Base-by-base conservation (phyloP, 2,329 filamentous ascomycete genomes). In the Lachnellula arida region DNA sequence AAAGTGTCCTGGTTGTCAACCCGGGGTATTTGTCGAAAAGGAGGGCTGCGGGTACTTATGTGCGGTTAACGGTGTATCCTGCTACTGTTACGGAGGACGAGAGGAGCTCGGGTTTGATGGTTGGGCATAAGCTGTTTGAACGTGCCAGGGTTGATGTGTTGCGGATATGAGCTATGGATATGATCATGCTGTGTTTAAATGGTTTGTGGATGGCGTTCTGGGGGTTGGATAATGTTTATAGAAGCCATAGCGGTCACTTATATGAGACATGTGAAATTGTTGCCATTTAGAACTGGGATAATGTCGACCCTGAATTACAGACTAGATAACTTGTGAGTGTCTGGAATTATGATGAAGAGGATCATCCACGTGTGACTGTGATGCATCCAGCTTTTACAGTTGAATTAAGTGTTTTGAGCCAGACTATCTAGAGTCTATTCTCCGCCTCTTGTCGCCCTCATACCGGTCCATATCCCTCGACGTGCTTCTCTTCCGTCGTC, bases 1-100 rank as follows among this genome's bases (percentile, higher is more conserved):
- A 97, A 67, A 90, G 87, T 63, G 91, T 97, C 0, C 74, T 97
- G 6, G 85, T 91, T 12, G 87, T 99, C 67, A 99, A 99, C 70
- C 93, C 94, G 0, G 93, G 94, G 5, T 86, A 84, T 49, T 75
- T 96, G 35, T 94, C 91, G 15, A 97, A 96, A 74, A 84, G 89
- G 55, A 86, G 85, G 57, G 91, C 87, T 1, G 81, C 92, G 0
- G 94, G 94, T 5, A 96, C 91, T 0, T 97, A 88, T 71, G 89
- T 91, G 1, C 85, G 87, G 50, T 81, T 99, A 78, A 83, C 83
- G 19, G 74, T 97, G 6, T 81, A 89, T 60, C 85, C 89, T 2
- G 82, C 86, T 14, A 72, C 72, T 5, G 62, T 88, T 43, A 78
- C 75, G 0, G 80, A 85, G 0, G 78, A 81, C 37, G 85, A 87